A percentile compares a stretch with the other conserved stretches of the same genome.
phyloP scores from a whole-genome alignment of 306 rosid genomes.

The Crataegus laevigata region DNA sequence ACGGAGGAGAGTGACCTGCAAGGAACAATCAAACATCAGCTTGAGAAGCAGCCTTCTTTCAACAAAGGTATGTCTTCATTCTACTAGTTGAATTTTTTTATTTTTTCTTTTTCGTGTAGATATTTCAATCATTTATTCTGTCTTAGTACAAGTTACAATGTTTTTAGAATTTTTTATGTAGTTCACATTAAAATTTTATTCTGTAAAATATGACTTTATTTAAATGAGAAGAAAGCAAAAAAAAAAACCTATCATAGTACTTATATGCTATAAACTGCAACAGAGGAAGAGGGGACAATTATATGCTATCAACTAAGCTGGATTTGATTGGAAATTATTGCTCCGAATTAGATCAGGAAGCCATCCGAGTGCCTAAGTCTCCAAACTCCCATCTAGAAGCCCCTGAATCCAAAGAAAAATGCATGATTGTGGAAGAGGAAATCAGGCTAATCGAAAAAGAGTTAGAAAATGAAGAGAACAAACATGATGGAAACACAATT shows the following conservation, averaged over 20 bases:
- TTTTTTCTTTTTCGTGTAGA: not conserved
- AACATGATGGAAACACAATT: slow-evolving; percentile 9
- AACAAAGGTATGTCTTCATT: slow-evolving; percentile 35
- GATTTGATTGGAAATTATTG: slow-evolving; percentile 15
- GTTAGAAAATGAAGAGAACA: slow-evolving; percentile 26
- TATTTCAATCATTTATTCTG: not conserved
- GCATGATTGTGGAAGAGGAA: slow-evolving; percentile 26
- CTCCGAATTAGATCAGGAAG: slow-evolving; percentile 22
- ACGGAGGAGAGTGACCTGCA: slow-evolving; percentile 15
- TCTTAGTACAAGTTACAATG: not conserved
- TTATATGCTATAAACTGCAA: slow-evolving; percentile 2
- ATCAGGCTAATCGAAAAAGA: slow-evolving; percentile 9
- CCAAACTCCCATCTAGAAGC: slow-evolving; percentile 7
- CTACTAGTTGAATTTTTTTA: not conserved
- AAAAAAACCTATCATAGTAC: not conserved
- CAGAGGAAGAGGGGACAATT: slow-evolving; percentile 41
- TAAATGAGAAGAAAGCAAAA: not conserved
- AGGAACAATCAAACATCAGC: slow-evolving; percentile 18
- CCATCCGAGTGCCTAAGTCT: slow-evolving; percentile 7
- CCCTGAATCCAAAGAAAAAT: slow-evolving; percentile 26
- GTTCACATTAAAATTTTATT: not conserved
- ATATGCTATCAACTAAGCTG: slow-evolving; percentile 16
- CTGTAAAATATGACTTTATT: not conserved
- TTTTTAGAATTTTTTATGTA: not conserved
- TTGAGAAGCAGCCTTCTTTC: slow-evolving; percentile 29